Evolutionary conservation across 169 alveolate genomes (phyloP).

Genomic region (Toxoplasma gondii): DNA sequence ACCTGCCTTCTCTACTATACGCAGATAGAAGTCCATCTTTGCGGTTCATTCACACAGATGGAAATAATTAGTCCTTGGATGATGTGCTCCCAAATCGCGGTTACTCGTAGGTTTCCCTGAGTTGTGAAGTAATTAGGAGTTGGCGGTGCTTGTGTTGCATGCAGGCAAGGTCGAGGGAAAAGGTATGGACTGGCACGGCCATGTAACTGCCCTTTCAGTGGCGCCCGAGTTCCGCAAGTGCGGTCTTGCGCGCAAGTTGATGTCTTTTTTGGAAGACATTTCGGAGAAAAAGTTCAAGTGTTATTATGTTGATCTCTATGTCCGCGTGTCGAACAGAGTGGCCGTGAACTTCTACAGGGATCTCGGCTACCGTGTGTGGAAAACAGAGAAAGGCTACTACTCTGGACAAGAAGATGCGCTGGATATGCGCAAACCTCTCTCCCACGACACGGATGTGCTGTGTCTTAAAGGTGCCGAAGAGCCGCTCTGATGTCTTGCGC

Average conservation of each 20-base stretch:
- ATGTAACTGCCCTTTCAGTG: slow-evolving; percentile 95
- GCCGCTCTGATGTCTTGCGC: background rate
- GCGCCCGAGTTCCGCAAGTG: slow-evolving; percentile 92
- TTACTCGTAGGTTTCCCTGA: no score
- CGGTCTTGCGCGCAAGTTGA: slow-evolving; percentile 92
- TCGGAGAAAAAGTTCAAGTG: slow-evolving; percentile 86
- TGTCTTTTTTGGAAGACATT: slow-evolving; percentile 91
- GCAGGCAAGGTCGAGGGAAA: slow-evolving; percentile 88
- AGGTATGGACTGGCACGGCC: slow-evolving; percentile 95
- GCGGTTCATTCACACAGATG: no score
- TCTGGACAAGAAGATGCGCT: slow-evolving; percentile 91
- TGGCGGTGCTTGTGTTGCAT: background rate
- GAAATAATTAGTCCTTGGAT: no score
- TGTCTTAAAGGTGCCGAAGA: slow-evolving; percentile 32
- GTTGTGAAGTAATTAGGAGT: no score
- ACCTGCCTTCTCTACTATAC: no score
- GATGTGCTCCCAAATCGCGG: no score
- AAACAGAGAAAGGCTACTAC: slow-evolving; percentile 88
- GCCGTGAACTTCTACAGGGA: slow-evolving; percentile 91
- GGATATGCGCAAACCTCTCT: slow-evolving; percentile 82
- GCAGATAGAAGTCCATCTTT: no score
- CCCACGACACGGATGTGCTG: background rate
- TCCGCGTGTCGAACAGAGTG: slow-evolving; percentile 89
- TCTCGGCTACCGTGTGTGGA: slow-evolving; percentile 89
- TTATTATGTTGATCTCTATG: slow-evolving; percentile 93